These are phyloP conservation scores for Fusarium azukiicola DNA, from an alignment of 2,329 filamentous ascomycete genomes.

Conservation along the genomic window DNA sequence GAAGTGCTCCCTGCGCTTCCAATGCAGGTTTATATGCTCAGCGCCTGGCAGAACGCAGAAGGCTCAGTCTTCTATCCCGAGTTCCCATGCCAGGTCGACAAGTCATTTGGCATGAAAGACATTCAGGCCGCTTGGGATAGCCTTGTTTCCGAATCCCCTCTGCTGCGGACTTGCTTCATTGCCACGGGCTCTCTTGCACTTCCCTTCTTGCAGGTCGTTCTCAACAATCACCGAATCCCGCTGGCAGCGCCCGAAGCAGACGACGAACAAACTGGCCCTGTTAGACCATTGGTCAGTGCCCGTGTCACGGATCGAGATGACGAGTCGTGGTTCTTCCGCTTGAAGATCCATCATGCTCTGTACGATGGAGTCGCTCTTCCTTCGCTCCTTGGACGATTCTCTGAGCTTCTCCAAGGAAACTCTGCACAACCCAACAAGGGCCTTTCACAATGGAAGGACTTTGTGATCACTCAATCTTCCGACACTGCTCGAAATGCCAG, in stretches of 20 bases:
- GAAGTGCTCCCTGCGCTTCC: slow-evolving; percentile 86
- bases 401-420: slow-evolving; percentile 34
- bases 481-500: slow-evolving; percentile 39
- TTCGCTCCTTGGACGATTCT: slow-evolving; percentile 72
- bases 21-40: slow-evolving; percentile 91
- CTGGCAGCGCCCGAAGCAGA: background rate
- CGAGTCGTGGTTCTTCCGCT: slow-evolving; percentile 62
- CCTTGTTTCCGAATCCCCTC: slow-evolving; percentile 76
- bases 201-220: slow-evolving; percentile 83
- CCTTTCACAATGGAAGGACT: slow-evolving; percentile 54
- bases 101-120: slow-evolving; percentile 58
- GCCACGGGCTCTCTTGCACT: slow-evolving; percentile 67
- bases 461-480: slow-evolving; percentile 38
- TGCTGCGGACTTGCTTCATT: slow-evolving; percentile 85
- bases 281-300: slow-evolving; percentile 42
- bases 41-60: slow-evolving; percentile 84
- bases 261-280: background rate
- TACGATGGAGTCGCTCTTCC: slow-evolving; percentile 93
- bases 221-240: slow-evolving; percentile 55
- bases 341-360: slow-evolving; percentile 90
- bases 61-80: slow-evolving; percentile 87
- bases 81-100: slow-evolving; percentile 81
- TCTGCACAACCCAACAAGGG: slow-evolving; percentile 10
- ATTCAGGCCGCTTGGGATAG: slow-evolving; percentile 81
- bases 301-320: slow-evolving; percentile 30